Conservation (phyloP, 2,329 filamentous ascomycete genomes). For the Ilyonectria mors-panacis region DNA sequence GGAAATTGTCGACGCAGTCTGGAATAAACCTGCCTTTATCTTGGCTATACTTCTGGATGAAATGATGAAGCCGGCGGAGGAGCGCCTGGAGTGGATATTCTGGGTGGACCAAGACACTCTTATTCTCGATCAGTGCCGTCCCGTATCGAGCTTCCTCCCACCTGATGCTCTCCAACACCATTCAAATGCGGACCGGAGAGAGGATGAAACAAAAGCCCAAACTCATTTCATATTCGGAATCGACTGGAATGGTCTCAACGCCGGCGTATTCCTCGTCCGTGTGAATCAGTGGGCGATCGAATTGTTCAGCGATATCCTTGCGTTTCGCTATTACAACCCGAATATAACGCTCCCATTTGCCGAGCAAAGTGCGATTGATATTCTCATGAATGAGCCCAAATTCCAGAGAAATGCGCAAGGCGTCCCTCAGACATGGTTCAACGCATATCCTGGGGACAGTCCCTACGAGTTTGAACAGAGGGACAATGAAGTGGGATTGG, state of each 20-base stretch:
- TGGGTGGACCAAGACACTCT: slow-evolving; percentile 13
- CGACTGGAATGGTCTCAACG: slow-evolving; percentile 10
- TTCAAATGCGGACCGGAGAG: background rate
- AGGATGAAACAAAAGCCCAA: background rate
- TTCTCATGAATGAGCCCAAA: slow-evolving; percentile 6
- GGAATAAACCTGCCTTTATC: slow-evolving; percentile 13
- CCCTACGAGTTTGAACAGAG: slow-evolving; percentile 12
- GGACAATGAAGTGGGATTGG: slow-evolving; percentile 1
- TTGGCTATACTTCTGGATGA: background rate
- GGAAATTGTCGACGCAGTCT: background rate
- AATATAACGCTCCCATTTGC: slow-evolving; percentile 4
- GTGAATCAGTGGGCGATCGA: slow-evolving; percentile 10
- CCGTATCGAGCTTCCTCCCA: slow-evolving; percentile 5
- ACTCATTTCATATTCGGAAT: background rate
- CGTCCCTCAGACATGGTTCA: slow-evolving; percentile 7
- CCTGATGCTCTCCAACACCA: background rate
- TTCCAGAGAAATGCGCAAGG: slow-evolving; percentile 4
- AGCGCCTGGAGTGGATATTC: slow-evolving; percentile 13
- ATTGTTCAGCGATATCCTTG: slow-evolving; percentile 6
- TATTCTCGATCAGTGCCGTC: slow-evolving; percentile 12
- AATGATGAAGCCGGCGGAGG: slow-evolving; percentile 9
- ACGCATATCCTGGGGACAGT: slow-evolving; percentile 8
- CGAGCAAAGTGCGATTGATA: slow-evolving; percentile 5
- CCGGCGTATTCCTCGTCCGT: slow-evolving; percentile 3
- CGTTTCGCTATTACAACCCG: slow-evolving; percentile 2